Evolutionary conservation across 805 yeast genomes (phyloP), one percentile per base, ranked within the genome.

Genomic region (Lipomyces mesembrius): DNA sequence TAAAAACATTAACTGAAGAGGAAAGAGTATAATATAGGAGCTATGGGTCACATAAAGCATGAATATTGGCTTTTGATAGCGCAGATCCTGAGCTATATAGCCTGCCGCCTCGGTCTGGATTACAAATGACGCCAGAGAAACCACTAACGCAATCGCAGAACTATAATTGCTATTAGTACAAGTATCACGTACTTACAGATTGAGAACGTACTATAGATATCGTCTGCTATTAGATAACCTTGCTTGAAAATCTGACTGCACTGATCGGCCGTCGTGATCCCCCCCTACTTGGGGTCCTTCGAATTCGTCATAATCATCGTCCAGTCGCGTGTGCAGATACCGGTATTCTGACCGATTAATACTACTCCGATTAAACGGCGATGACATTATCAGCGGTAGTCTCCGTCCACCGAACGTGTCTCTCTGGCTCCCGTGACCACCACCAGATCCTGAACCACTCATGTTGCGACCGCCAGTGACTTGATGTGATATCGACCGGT

Each of bases 71-170:
- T 91, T 92, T 61, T 83, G 75, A 76, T 86, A 91, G 2, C 82
- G 83, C 32, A 82, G 75, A 7, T 80, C 75, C 37, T 81, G 79
- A 74, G 90, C 88, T 5, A 91, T 82, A 64, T 87, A 87, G 6
- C 91, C 83, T 1, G 96, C 90, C 67, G 88, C 80, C 75, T 91
- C 97, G 0, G 97, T 91, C 75, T 91, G 97, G 17, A 83, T 74
- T 3, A 92, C 92, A 77, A 92, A 92, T 2, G 92, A 74, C 7
- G 84, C 73, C 66, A 87, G 71, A 0, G 89, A 84, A 1, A 85
- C 65, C 1, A 81, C 14, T 54, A 87, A 82, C 1, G 89, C 80
- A 0, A 78, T 70, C 2, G 79, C 77, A 4, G 87, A 85, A 46
- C 72, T 68, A 34, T 9, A 34, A 17, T 6, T n/a, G 8, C 34